Base-by-base conservation (phyloP, 169 alveolate genomes). In the Sarcocystis neurona region DNA sequence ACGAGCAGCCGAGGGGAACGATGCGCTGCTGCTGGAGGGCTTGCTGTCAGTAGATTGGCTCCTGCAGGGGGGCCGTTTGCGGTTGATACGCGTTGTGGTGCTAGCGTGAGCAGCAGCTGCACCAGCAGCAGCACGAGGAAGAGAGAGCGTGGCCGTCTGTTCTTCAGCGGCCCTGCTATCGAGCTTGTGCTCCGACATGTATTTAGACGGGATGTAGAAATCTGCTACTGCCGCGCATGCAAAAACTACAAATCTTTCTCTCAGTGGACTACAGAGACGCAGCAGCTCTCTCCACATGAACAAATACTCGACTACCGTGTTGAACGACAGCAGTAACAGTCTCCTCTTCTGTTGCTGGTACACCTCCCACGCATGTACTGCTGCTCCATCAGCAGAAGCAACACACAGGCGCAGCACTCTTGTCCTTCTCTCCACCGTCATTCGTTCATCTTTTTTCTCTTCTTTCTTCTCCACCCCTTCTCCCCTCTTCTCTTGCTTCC, bases 211-310 rank as follows among this genome's bases (percentile, higher is more conserved):
- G 50, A 87, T 44, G 70, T 87, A 87, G 77, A 87, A 87, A 39
- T 87, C 91, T 18, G 91, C 78, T 0, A 87, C 91, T n/a, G 91
- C 91, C 20, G 91, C 91, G 47, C 86, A 82, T 1, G 91, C 79
- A 44, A 85, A 87, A 27, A 87, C 63, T 48, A 87, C 79, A 32
- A 87, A 78, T 2, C 86, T 50, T 37, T 87, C 87, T 12, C 80
- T 46, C 27, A 87, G 91, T 15, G 87, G 79, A 20, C 84, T 43
- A 15, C 86, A 47, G 34, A 63, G 79, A 2, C 66, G 79, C 20
- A 70, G 79, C 43, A 87, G 66, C 1, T 82, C 91, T 34, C 85
- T 85, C 46, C 53, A 63, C 44, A 87, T 20, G 50, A 87, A 87
- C 39, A 82, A 68, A 15, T 87, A 87, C 4, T 87, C 91, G 56